Evolutionary conservation across 257 asterid genomes (phyloP), one percentile per base, ranked within the genome.

Genomic region (Jacaranda copaia): DNA sequence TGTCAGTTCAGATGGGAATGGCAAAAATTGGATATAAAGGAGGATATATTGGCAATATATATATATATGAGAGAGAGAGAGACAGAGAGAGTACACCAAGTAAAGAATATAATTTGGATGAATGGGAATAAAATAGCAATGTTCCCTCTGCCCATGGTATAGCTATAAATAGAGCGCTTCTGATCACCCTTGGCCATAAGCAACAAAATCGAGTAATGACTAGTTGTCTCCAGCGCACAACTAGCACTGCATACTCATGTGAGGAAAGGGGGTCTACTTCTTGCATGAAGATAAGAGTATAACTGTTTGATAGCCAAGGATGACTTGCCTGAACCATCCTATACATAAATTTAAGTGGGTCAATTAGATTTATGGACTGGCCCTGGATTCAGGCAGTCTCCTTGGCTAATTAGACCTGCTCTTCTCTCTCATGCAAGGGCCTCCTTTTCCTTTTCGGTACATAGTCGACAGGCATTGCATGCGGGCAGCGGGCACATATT

Each of bases 221-320:
- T 25, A 25, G 32, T 25, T 25, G 32, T 25, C 32, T 51, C 43
- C 5, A 14, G 32, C 32, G 32, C 9, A 48, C 55, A 48, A 48
- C 55, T 48, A 3, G 55, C 13, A 48, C 4, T 3, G 13, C 55
- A 48, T 25, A 25, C 32, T 25, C 32, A 25, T 25, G 2, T 25
- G 32, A 25, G 32, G 45, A 40, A 40, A 40, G 8, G 45, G 76
- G 62, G 42, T 74, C 40, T 25, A 25, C 32, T 25, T 84, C 75
- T 84, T 78, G 83, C 84, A 75, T 81, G 85, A 75, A 70, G 84
- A 68, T 38, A 67, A 60, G 85, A 78, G 85, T 51, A 38, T 5
- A 7, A 15, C 73, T 70, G 52, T 81, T 81, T 78, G 85, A 63
- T 81, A 84, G 88, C 88, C 88, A 84, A 84, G 88, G 85, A 84